Evolutionary conservation across 805 yeast genomes (phyloP).

Genomic region (Starmera pachycereana): DNA sequence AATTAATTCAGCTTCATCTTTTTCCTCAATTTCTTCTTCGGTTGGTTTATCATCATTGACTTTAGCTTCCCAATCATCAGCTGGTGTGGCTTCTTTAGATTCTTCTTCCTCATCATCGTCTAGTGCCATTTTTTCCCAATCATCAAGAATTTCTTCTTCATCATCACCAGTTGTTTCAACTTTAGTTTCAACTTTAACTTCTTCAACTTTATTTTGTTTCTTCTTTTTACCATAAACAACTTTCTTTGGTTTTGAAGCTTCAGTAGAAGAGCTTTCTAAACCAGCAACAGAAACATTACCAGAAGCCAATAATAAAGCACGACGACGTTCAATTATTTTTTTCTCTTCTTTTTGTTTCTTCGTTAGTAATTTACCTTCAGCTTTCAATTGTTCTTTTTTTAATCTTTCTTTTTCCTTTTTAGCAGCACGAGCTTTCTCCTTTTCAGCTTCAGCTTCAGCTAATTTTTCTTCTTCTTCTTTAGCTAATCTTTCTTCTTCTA

Average conservation of each 20-base stretch:
- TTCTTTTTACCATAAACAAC: constrained; percentile 67
- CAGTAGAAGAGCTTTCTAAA: constrained; percentile 29
- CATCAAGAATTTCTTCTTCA: constrained; percentile 50
- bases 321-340: constrained; percentile 77
- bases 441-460: constrained; percentile 33
- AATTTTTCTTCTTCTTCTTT: constrained; percentile 40
- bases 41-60: constrained; percentile 15
- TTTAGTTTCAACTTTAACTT: constrained; percentile 18
- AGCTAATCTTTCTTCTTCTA: constrained; percentile 53
- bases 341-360: constrained; percentile 94
- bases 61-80: constrained; percentile 41
- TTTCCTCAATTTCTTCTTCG: constrained; percentile 16
- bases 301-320: constrained; percentile 69
- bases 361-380: constrained; percentile 90
- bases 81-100: constrained; percentile 8
- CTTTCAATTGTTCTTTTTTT: constrained; percentile 84
- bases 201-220: constrained; percentile 28
- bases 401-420: constrained; percentile 84
- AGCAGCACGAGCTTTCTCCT: constrained; percentile 45
- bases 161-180: constrained; percentile 14
- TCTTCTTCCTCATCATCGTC: constrained; percentile 42
- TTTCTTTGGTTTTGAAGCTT: constrained; percentile 44
- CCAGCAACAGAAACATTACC: constrained; percentile 72
- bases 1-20: constrained; percentile 7
- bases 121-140: constrained; percentile 72